Conservation (phyloP, 2,329 filamentous ascomycete species). For the Diaporthe destruens region DNA sequence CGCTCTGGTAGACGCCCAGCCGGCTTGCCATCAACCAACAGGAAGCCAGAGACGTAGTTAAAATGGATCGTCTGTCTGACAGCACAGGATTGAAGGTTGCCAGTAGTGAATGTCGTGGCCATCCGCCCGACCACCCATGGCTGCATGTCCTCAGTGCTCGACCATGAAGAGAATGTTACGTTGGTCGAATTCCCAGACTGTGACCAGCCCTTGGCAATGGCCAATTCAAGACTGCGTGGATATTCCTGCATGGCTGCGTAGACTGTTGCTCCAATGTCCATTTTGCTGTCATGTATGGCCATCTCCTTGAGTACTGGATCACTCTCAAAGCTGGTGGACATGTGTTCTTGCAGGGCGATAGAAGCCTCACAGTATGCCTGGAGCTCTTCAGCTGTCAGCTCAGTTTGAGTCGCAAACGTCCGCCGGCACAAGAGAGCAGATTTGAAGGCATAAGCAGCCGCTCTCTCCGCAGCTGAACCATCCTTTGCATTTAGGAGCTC, state of each 20-base stretch:
- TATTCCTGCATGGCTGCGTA: constrained; percentile 49
- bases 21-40: constrained; percentile 54
- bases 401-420: constrained; percentile 52
- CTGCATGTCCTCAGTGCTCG: constrained; percentile 47
- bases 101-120: constrained; percentile 40
- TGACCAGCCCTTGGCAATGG: constrained; percentile 59
- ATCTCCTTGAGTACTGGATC: constrained; percentile 54
- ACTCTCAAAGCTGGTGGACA: constrained; percentile 52
- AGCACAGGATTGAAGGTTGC: not conserved
- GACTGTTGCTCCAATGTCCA: constrained; percentile 54
- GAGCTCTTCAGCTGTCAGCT: constrained; percentile 43
- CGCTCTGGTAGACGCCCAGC: constrained; percentile 63
- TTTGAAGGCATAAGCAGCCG: constrained; percentile 62
- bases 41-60: constrained; percentile 51
- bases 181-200: constrained; percentile 45
- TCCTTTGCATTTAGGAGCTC: constrained; percentile 58
- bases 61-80: constrained; percentile 49
- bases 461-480: constrained; percentile 52
- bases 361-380: constrained; percentile 54
- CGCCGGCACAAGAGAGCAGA: constrained; percentile 54
- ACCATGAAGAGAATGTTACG: constrained; percentile 5
- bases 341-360: constrained; percentile 61
- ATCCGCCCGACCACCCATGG: constrained; percentile 49
- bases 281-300: constrained; percentile 62
- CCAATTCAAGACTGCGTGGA: constrained; percentile 47